Evolutionary conservation across 2,329 filamentous ascomycete species (phyloP).

Genomic region (Cadophora sp.): DNA sequence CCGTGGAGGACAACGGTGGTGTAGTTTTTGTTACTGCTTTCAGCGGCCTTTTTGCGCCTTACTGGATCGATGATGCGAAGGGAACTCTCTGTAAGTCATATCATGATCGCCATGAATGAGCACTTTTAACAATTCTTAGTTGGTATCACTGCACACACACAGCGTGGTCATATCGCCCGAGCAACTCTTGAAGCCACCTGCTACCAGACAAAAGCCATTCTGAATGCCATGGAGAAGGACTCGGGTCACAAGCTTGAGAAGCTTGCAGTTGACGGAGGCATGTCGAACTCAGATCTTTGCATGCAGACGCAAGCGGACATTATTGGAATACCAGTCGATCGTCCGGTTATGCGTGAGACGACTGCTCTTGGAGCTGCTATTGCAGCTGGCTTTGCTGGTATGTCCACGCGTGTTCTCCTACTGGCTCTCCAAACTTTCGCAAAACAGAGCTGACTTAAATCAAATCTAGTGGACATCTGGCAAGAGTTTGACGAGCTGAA

Average conservation of each 20-base stretch:
- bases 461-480: conserved; percentile 66
- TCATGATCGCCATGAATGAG: background rate
- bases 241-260: conserved; percentile 68
- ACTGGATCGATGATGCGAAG: conserved; percentile 78
- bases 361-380: conserved; percentile 84
- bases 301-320: conserved; percentile 85
- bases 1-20: conserved; percentile 71
- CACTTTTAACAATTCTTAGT: conserved; percentile 47
- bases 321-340: conserved; percentile 78
- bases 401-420: background rate
- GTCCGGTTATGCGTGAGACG: conserved; percentile 83
- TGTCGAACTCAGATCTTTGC: conserved; percentile 74
- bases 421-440: background rate
- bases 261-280: conserved; percentile 74
- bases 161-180: conserved; percentile 73
- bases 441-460: background rate
- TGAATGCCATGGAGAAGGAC: conserved; percentile 76
- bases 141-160: conserved; percentile 73
- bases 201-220: conserved; percentile 76
- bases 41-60: conserved; percentile 75
- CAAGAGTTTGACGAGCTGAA: conserved; percentile 75
- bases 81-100: conserved; percentile 66
- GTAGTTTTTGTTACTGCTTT: conserved; percentile 76
- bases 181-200: conserved; percentile 76
- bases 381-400: conserved; percentile 74